Evolutionary conservation across 2,329 filamentous ascomycete species (phyloP).

Genomic region (Diaporthe aspalathi): DNA sequence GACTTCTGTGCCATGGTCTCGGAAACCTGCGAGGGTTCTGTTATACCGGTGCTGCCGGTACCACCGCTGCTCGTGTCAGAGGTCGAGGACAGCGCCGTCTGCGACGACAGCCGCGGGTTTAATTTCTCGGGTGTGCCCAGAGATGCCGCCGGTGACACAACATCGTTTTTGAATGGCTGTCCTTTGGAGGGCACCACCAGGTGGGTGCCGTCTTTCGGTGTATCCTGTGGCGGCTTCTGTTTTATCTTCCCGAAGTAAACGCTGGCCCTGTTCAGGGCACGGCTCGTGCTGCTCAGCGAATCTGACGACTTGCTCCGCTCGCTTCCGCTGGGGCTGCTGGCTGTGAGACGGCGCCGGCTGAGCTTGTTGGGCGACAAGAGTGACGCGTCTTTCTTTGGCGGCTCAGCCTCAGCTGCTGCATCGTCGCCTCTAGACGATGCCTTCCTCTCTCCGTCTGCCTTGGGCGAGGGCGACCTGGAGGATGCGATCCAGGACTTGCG

Average conservation of each 20-base stretch:
- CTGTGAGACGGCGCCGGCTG: conserved; percentile 47
- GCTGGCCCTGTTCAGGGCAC: conserved; percentile 57
- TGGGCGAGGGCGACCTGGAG: conserved; percentile 62
- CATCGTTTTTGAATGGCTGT: conserved; percentile 40
- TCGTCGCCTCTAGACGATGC: conserved; percentile 34
- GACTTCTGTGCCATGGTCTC: conserved; percentile 31
- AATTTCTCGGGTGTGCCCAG: conserved; percentile 30
- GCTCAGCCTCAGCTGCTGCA: background rate
- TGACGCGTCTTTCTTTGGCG: conserved; percentile 41
- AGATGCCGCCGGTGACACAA: conserved; percentile 23
- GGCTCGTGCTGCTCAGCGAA: conserved; percentile 51
- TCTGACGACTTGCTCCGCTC: conserved; percentile 50
- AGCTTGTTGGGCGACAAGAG: conserved; percentile 47
- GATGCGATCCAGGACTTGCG: conserved; percentile 63
- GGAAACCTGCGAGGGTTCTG: conserved; percentile 39
- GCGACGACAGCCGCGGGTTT: conserved; percentile 54
- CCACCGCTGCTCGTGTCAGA: conserved; percentile 38
- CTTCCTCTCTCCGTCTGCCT: conserved; percentile 44
- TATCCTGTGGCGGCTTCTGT: conserved; percentile 55
- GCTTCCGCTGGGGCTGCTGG: conserved; percentile 45
- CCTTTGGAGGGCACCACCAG: conserved; percentile 33
- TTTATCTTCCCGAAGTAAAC: conserved; percentile 65
- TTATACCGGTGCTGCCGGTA: conserved; percentile 37
- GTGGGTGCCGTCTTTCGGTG: conserved; percentile 45
- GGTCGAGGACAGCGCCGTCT: conserved; percentile 45